Evolutionary conservation across 75 land plant genomes (phyloP), one percentile per base, ranked within the genome.

Genomic region (Isoetes taiwanensis): DNA sequence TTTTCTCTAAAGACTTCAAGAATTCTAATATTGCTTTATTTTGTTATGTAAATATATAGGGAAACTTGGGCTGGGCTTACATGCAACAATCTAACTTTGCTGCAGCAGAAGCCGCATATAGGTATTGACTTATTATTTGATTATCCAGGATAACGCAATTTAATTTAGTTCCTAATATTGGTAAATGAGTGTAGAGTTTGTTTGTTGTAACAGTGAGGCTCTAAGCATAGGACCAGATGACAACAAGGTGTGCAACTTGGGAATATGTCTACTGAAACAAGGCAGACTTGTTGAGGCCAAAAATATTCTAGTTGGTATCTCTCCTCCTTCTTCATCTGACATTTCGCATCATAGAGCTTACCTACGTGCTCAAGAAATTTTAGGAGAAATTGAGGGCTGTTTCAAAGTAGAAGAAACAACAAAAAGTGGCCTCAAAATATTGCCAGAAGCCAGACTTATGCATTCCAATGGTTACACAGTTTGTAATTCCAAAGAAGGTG

Each of bases 161-260:
- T n/a, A n/a, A n/a, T n/a, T n/a, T n/a, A n/a, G n/a, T n/a, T n/a
- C n/a, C n/a, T n/a, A n/a, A n/a, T n/a, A n/a, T n/a, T n/a, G n/a
- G n/a, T n/a, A n/a, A n/a, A n/a, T n/a, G n/a, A n/a, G n/a, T n/a
- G n/a, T n/a, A n/a, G n/a, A n/a, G n/a, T n/a, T n/a, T n/a, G n/a
- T n/a, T n/a, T n/a, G n/a, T n/a, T n/a, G n/a, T n/a, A 8, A 4
- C 50, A 46, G 50, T 5, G 23, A 46, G 23, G 50, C 50, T 6
- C 50, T 46, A n/a, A 19, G 25, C 50, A 46, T 46, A 4, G 50
- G 23, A 46, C 50, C 50, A n/a, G 50, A 46, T 23, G 23, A 16
- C 50, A 46, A 46, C 50, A 46, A 46, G 16, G n/a, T 46, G 16
- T 46, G 50, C 16, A 46, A 46, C 50, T n/a, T 46, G 16, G 50